Conservation (phyloP, 306 rosid species). For the Castanea mollissima region DNA sequence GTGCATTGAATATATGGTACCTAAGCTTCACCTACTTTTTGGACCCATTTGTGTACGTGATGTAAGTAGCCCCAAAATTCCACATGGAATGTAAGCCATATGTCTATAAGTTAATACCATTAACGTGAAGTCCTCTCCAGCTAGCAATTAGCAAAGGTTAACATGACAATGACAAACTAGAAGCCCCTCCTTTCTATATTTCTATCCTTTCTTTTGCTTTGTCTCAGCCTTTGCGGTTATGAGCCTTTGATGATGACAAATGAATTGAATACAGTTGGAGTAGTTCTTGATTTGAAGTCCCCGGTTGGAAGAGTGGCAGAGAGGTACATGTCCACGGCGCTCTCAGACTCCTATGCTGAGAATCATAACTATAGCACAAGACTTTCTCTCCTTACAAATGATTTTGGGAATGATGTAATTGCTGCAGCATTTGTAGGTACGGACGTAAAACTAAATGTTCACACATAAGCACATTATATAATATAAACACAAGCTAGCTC, state of each 20-base stretch:
- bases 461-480: too few species aligned
- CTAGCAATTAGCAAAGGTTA: too few species aligned
- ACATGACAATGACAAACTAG: not conserved
- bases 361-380: conserved; percentile 17
- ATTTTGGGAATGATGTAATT: conserved; percentile 23
- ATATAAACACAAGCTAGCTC: too few species aligned
- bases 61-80: too few species aligned
- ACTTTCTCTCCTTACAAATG: not conserved
- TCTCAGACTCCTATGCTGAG: conserved; percentile 21
- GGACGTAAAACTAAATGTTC: too few species aligned
- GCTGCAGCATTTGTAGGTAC: conserved; percentile 34
- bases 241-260: not conserved
- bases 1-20: too few species aligned
- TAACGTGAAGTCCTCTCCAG: too few species aligned
- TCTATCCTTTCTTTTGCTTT: not conserved
- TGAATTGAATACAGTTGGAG: conserved; percentile 22
- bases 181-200: not conserved
- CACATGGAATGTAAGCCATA: too few species aligned
- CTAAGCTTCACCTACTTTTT: too few species aligned
- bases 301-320: conserved; percentile 6
- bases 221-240: too few species aligned
- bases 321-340: conserved; percentile 23
- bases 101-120: too few species aligned
- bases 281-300: conserved; percentile 25
- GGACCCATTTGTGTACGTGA: too few species aligned